phyloP scores from a whole-genome alignment of 257 asterid species.

The Ligustrum vulgare region DNA sequence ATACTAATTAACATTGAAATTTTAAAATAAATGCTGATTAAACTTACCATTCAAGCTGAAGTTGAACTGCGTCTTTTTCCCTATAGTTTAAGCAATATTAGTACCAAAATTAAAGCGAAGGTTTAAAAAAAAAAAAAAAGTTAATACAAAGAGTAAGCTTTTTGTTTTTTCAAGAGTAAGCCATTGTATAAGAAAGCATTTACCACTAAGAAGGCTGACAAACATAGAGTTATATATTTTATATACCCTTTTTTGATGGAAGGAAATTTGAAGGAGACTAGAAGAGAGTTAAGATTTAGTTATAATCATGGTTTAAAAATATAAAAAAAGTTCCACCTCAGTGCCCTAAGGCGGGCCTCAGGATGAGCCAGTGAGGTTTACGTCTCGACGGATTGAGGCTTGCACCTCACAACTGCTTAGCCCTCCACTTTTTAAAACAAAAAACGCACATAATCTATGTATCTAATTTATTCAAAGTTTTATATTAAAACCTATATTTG shows the following conservation, averaged over 20 bases:
- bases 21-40: constrained; percentile 11
- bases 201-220: constrained; percentile 6
- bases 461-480: no score
- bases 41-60: constrained; percentile 82
- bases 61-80: constrained; percentile 89
- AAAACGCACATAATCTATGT: no score
- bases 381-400: no score
- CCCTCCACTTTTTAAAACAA: no score
- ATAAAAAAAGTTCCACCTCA: no score
- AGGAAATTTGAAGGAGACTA: constrained; percentile 9
- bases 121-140: constrained; percentile 9
- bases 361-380: no score
- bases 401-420: no score
- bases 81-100: constrained; percentile 32
- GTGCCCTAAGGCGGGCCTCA: no score
- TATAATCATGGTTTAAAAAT: no score
- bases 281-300: not conserved
- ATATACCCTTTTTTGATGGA: not conserved
- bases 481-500: no score
- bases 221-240: constrained; percentile 1
- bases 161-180: no score
- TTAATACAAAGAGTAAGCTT: constrained; percentile 4
- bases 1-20: not conserved
- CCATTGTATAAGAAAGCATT: constrained; percentile 11
- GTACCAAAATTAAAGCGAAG: constrained; percentile 26